These are phyloP conservation scores for Polymyxa betae DNA, from an alignment of 208 protist genomes.

Conservation along the genomic window DNA sequence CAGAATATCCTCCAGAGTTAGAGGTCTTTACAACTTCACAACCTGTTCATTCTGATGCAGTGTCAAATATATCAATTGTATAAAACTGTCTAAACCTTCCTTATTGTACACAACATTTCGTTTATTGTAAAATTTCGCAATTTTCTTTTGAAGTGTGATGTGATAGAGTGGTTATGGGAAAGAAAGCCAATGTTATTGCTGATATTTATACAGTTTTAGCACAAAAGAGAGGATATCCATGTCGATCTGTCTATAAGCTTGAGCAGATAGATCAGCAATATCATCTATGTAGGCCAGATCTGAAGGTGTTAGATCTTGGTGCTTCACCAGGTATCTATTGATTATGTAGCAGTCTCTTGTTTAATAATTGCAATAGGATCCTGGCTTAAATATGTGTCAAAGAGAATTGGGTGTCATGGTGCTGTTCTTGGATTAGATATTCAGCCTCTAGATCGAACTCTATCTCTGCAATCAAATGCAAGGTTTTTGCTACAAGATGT, in stretches of 20 bases:
- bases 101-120: too few relatives aligned
- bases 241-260: not conserved
- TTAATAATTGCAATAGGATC: not conserved
- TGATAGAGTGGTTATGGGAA: too few relatives aligned
- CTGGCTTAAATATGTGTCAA: not conserved
- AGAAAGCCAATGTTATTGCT: not conserved
- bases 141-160: too few relatives aligned
- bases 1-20: not conserved
- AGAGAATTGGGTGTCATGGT: not conserved
- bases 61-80: too few relatives aligned
- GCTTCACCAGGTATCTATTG: not conserved
- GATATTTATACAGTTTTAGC: not conserved
- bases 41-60: too few relatives aligned
- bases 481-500: not conserved
- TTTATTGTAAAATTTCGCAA: too few relatives aligned
- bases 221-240: not conserved
- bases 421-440: not conserved
- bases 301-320: slow-evolving; percentile 1
- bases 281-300: not conserved
- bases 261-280: not conserved
- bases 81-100: too few relatives aligned
- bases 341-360: not conserved
- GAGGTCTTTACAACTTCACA: too few relatives aligned
- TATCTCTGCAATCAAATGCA: not conserved
- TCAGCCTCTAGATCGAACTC: not conserved